These are phyloP conservation scores for Fusarium tuaranense DNA, from an alignment of 2,329 filamentous ascomycete species.

Conservation along the genomic window DNA sequence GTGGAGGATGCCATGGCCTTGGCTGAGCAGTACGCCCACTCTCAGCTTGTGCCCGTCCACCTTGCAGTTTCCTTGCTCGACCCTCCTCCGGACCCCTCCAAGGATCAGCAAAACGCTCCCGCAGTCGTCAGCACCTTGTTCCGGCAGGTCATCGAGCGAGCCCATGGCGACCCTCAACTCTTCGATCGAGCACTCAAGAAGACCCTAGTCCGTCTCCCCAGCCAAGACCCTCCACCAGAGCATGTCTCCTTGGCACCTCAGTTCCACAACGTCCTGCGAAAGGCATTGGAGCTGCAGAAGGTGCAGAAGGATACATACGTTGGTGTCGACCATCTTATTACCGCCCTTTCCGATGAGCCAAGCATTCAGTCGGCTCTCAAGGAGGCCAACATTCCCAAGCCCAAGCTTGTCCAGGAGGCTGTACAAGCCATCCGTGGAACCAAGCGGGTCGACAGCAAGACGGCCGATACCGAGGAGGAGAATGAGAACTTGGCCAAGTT, in stretches of 20 bases:
- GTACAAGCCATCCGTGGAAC: constrained; percentile 92
- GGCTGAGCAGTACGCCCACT: constrained; percentile 90
- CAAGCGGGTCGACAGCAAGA: constrained; percentile 94
- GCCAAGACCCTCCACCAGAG: constrained; percentile 94
- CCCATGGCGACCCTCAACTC: constrained; percentile 90
- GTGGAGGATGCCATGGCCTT: constrained; percentile 89
- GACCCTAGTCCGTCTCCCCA: constrained; percentile 87
- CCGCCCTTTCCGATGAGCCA: constrained; percentile 82
- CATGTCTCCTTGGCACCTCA: constrained; percentile 84
- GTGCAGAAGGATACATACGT: constrained; percentile 98
- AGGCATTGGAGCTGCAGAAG: constrained; percentile 90
- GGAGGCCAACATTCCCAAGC: constrained; percentile 91
- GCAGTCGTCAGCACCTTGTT: constrained; percentile 81
- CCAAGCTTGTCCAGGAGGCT: constrained; percentile 91
- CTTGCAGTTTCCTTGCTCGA: constrained; percentile 86
- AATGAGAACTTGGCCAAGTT: constrained; percentile 98
- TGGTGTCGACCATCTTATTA: constrained; percentile 94
- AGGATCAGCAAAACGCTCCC: constrained; percentile 83
- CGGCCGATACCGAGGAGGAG: constrained; percentile 90
- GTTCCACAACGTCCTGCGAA: constrained; percentile 84
- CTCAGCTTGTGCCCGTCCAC: constrained; percentile 90
- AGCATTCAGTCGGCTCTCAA: constrained; percentile 79
- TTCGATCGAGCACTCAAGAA: constrained; percentile 94
- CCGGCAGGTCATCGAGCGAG: constrained; percentile 92
- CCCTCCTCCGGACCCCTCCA: constrained; percentile 79